Percentiles rank a stretch among this genome's conserved stretches.
These are phyloP conservation scores for Polychytrium aggregatum DNA, from an alignment of 192 early-diverging fungal genomes.

Conservation along the genomic window DNA sequence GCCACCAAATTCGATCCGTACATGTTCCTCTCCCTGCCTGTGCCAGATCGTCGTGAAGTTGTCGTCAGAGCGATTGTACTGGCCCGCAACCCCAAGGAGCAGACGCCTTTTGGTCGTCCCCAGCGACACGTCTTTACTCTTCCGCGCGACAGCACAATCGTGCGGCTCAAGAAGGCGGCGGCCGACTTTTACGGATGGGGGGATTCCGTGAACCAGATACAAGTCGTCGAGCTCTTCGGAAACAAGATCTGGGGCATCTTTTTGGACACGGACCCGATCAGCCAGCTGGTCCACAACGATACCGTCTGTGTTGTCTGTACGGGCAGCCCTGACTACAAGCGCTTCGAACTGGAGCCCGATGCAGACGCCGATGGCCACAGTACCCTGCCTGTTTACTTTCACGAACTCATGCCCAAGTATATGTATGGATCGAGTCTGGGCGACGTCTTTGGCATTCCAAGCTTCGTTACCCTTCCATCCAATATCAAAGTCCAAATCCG, in stretches of 20 bases:
- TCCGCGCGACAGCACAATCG: constrained; percentile 51
- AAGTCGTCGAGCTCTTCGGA: constrained; percentile 38
- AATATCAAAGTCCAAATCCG: too few species aligned
- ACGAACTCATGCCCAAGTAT: too few species aligned
- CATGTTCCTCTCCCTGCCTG: constrained; percentile 64
- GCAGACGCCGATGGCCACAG: too few species aligned
- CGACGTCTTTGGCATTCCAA: too few species aligned
- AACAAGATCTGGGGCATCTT: constrained; percentile 45
- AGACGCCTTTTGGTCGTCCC: not conserved
- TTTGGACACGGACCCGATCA: constrained; percentile 32
- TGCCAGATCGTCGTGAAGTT: constrained; percentile 60
- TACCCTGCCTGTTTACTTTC: too few species aligned
- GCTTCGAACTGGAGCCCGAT: too few species aligned
- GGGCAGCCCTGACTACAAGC: too few species aligned
- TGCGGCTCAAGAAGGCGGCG: constrained; percentile 45
- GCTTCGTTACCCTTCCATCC: too few species aligned
- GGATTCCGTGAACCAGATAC: constrained; percentile 19
- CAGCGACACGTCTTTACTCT: constrained; percentile 40
- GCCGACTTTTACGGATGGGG: constrained; percentile 40
- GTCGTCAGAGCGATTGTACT: too few species aligned
- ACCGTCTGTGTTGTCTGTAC: constrained; percentile 18
- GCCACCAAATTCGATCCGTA: constrained; percentile 78
- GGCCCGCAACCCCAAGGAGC: too few species aligned
- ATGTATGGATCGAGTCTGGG: too few species aligned
- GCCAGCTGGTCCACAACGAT: constrained; percentile 21